A percentile compares a stretch with the other conserved stretches of the same genome.
These are phyloP conservation scores for Melaleuca alternifolia DNA, from an alignment of 345 rosid genomes.

Conservation along the genomic window DNA sequence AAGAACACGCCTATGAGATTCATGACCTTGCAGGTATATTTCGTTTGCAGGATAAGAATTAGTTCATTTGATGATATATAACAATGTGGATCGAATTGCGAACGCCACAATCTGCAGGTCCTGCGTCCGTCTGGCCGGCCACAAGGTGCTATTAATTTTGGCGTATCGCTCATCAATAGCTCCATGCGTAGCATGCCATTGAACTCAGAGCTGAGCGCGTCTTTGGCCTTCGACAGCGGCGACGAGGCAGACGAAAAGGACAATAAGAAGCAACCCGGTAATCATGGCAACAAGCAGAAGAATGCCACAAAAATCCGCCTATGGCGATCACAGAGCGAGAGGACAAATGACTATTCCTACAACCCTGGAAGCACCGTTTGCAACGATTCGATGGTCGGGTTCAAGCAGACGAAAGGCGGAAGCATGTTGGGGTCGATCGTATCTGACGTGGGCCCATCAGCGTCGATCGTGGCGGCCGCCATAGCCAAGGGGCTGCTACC, in stretches of 20 bases:
- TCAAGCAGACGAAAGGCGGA: conserved; percentile 15
- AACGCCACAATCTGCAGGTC: conserved; percentile 28
- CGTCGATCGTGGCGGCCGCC: conserved; percentile 92
- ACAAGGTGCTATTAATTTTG: conserved; percentile 68
- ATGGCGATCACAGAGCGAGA: conserved; percentile 60
- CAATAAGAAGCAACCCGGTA: neutral
- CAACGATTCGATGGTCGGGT: neutral
- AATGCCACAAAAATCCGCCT: conserved; percentile 10
- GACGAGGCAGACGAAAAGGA: neutral
- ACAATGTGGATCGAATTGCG: neutral
- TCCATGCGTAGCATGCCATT: conserved; percentile 81
- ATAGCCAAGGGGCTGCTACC: conserved; percentile 70
- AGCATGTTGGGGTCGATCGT: conserved; percentile 2
- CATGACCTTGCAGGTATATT: conserved; percentile 27
- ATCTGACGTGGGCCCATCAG: conserved; percentile 86
- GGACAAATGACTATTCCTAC: conserved; percentile 16
- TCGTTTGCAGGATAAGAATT: neutral
- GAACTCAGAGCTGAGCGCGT: conserved; percentile 28
- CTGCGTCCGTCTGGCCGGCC: conserved; percentile 82
- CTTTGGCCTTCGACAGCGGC: conserved; percentile 3
- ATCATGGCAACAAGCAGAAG: neutral
- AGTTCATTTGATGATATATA: neutral
- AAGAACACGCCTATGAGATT: conserved; percentile 19
- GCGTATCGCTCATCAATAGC: conserved; percentile 56
- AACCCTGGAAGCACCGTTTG: conserved; percentile 2